Percentiles rank a stretch among this genome's conserved stretches.
These are phyloP conservation scores for Aeschynomene evenia DNA, from an alignment of 306 rosid genomes.

Conservation along the genomic window DNA sequence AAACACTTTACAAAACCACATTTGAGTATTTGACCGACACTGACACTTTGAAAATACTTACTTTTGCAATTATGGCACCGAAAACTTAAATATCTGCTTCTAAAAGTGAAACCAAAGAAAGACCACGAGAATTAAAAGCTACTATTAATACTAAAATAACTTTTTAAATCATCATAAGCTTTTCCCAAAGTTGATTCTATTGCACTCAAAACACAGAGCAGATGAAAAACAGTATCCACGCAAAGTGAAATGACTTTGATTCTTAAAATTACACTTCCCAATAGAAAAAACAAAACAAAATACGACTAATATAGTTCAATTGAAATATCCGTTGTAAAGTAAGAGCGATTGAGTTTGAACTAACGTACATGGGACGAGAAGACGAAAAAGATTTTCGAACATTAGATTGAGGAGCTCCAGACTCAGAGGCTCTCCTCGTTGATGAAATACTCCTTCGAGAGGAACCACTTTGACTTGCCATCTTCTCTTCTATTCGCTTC, in stretches of 20 bases:
- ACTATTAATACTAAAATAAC: neutral
- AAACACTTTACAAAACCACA: neutral
- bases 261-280: neutral
- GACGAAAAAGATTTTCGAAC: conserved; percentile 63
- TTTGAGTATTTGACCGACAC: conserved; percentile 6
- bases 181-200: neutral
- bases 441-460: conserved; percentile 74
- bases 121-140: neutral
- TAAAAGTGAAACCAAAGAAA: neutral
- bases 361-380: conserved; percentile 53
- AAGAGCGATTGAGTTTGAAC: no score
- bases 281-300: neutral
- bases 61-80: conserved; percentile 15
- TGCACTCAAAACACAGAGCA: neutral
- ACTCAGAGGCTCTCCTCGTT: conserved; percentile 52
- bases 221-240: neutral
- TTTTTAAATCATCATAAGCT: neutral
- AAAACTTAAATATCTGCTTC: conserved; percentile 7
- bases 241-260: no score
- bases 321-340: no score
- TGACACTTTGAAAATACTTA: conserved; percentile 12
- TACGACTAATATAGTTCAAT: neutral
- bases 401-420: conserved; percentile 38
- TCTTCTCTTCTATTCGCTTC: conserved; percentile 29
- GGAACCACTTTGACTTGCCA: conserved; percentile 73